Percentiles rank a stretch among this genome's conserved stretches.
Evolutionary conservation across 768 basidiomycete genomes (phyloP).

Genomic region (Gelatoporia subvermispora): DNA sequence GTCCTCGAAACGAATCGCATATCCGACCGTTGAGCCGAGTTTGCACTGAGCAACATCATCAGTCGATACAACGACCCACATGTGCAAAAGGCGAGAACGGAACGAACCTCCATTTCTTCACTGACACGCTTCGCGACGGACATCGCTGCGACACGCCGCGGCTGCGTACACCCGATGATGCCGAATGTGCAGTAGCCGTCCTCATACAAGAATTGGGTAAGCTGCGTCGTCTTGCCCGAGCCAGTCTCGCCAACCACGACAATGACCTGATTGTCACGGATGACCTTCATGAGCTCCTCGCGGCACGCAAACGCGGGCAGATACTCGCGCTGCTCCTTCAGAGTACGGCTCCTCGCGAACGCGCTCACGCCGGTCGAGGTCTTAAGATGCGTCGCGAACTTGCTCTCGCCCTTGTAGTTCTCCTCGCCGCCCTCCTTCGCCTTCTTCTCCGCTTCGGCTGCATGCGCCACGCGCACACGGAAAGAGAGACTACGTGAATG

Average conservation of each 20-base stretch:
- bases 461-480: conserved; percentile 6
- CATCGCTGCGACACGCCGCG: conserved; percentile 98
- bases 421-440: conserved; percentile 50
- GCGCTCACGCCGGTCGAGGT: conserved; percentile 68
- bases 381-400: conserved; percentile 95
- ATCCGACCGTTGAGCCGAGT: conserved; percentile 87
- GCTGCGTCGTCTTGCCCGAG: conserved; percentile 96
- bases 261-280: conserved; percentile 94
- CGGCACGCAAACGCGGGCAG: conserved; percentile 96
- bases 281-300: conserved; percentile 81
- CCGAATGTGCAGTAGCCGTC: conserved; percentile 92
- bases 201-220: conserved; percentile 93
- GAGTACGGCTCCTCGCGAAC: conserved; percentile 75
- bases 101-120: conserved; percentile 93
- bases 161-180: conserved; percentile 95
- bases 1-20: conserved; percentile 98
- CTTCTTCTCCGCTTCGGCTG: conserved; percentile 47
- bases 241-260: conserved; percentile 99
- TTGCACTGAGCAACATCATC: conserved; percentile 53
- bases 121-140: conserved; percentile 99
- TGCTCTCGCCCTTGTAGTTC: conserved; percentile 88
- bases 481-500: conserved; percentile 69
- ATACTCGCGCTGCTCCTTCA: conserved; percentile 95
- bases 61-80: neutral
- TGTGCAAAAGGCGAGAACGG: neutral